Evolutionary conservation across 2,329 filamentous ascomycete species (phyloP).

Genomic region (Diaporthe aspalathi): DNA sequence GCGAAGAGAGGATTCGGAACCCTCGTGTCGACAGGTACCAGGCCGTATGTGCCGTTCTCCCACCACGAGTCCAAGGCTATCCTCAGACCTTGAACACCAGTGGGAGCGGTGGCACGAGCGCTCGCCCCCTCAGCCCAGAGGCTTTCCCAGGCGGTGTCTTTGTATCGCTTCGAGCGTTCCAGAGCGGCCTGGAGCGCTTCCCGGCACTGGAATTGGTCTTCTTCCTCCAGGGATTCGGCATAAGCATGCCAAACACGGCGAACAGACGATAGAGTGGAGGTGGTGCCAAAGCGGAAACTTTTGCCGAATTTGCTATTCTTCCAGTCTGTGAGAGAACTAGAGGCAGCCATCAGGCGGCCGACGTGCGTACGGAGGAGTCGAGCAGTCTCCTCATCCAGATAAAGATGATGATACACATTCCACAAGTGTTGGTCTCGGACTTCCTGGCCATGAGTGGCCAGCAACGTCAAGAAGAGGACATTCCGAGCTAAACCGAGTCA

Average conservation of each 20-base stretch:
- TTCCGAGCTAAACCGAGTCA: constrained; percentile 60
- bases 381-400: constrained; percentile 53
- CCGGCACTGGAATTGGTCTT: constrained; percentile 40
- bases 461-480: constrained; percentile 61
- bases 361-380: constrained; percentile 55
- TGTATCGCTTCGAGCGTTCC: constrained; percentile 11
- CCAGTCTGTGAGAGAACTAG: constrained; percentile 58
- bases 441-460: constrained; percentile 55
- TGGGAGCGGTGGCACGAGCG: constrained; percentile 9
- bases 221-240: constrained; percentile 35
- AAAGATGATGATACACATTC: constrained; percentile 67
- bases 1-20: constrained; percentile 60
- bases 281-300: constrained; percentile 23
- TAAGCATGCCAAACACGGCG: constrained; percentile 55
- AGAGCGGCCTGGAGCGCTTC: constrained; percentile 36
- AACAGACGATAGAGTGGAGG: constrained; percentile 50
- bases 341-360: constrained; percentile 54
- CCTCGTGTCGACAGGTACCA: constrained; percentile 21
- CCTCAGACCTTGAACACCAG: constrained; percentile 3
- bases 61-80: constrained; percentile 22
- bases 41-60: constrained; percentile 30
- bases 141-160: background rate
- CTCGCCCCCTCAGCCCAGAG: too few relatives aligned
- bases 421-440: constrained; percentile 53
- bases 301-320: constrained; percentile 55